A percentile compares a stretch with the other conserved stretches of the same genome.
These are phyloP conservation scores for Aristolochia fimbriata DNA, from an alignment of 164 flowering plant genomes.

Conservation along the genomic window DNA sequence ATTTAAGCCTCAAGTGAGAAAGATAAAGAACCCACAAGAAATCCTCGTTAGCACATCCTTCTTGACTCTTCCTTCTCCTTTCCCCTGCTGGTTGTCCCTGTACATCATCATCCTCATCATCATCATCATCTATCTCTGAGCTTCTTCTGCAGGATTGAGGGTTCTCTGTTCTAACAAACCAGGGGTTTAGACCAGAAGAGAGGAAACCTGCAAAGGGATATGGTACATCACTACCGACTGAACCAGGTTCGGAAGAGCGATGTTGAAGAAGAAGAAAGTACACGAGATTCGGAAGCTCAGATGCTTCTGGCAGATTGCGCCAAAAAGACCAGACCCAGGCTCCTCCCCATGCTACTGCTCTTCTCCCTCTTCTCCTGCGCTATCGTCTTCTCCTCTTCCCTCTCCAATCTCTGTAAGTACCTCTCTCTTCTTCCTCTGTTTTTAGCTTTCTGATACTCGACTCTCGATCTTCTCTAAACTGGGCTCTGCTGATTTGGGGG, in stretches of 20 bases:
- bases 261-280: conserved; percentile 4
- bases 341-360: conserved; percentile 40
- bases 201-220: conserved; percentile 4
- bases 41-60: no score
- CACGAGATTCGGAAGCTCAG: conserved; percentile 15
- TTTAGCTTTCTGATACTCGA: no score
- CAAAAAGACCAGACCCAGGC: conserved; percentile 39
- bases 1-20: no score
- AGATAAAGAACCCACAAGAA: no score
- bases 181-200: no score
- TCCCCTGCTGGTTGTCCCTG: no score
- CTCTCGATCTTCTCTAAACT: not conserved
- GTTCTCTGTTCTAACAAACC: no score
- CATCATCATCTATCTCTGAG: no score
- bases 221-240: conserved; percentile 46
- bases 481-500: conserved; percentile 1
- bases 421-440: not conserved
- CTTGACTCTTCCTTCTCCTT: no score
- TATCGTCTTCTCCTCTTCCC: conserved; percentile 34
- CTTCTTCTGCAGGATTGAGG: no score
- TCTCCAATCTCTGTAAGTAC: conserved; percentile 37
- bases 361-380: conserved; percentile 44
- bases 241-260: conserved; percentile 24
- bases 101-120: no score
- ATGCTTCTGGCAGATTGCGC: conserved; percentile 22